Evolutionary conservation across 208 protist genomes (phyloP).

Genomic region (Balamuthia mandrillaris): DNA sequence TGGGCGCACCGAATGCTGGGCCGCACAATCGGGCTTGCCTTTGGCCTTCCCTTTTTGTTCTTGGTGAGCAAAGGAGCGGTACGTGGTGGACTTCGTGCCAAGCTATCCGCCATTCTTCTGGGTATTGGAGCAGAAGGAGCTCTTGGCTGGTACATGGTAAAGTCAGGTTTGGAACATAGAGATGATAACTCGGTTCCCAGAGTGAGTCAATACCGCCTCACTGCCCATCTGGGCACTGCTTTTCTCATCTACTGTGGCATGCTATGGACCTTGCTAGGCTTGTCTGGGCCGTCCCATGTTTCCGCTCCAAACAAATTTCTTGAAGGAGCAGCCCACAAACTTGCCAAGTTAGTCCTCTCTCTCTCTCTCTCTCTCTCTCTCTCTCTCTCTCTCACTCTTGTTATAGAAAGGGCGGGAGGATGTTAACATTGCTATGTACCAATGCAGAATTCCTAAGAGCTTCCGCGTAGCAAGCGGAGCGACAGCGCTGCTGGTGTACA

Average conservation of each 20-base stretch:
- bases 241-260: slow-evolving; percentile 86
- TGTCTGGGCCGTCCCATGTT: too few relatives aligned
- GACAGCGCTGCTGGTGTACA: slow-evolving; percentile 10
- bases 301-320: too few relatives aligned
- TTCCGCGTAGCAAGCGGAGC: too few relatives aligned
- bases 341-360: too few relatives aligned
- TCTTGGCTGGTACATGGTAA: slow-evolving; percentile 97
- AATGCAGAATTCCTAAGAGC: too few relatives aligned
- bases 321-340: too few relatives aligned
- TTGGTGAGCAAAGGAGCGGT: slow-evolving; percentile 78
- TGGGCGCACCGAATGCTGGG: slow-evolving; percentile 90
- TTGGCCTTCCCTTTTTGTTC: slow-evolving; percentile 82
- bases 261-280: slow-evolving; percentile 61
- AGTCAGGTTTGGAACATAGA: slow-evolving; percentile 85
- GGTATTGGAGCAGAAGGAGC: neutral
- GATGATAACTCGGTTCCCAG: slow-evolving; percentile 75
- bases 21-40: slow-evolving; percentile 83
- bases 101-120: neutral
- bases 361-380: too few relatives aligned
- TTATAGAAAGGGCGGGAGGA: too few relatives aligned
- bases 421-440: too few relatives aligned
- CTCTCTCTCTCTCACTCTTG: too few relatives aligned
- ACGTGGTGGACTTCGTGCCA: neutral
- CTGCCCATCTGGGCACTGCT: slow-evolving; percentile 87
- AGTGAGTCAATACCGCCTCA: slow-evolving; percentile 82